Percentiles rank a stretch among this genome's conserved stretches.
phyloP scores from a whole-genome alignment of 2,329 filamentous ascomycete genomes.

The Lecanicillium sp. region DNA sequence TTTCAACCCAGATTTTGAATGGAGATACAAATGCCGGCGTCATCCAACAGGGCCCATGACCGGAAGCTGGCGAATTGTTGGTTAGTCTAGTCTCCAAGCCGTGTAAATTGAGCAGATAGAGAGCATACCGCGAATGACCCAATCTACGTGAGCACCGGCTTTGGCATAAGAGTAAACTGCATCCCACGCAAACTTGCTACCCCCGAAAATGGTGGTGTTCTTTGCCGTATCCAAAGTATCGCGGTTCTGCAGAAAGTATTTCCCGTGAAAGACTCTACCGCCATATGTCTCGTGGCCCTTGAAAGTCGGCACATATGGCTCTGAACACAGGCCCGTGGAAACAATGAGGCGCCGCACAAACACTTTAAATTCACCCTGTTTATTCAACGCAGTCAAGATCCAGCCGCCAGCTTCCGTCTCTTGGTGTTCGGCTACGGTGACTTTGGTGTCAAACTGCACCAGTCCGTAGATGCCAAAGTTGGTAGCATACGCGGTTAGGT shows the following conservation, averaged over 20 bases:
- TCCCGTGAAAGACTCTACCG: conserved; percentile 40
- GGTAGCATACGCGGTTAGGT: conserved; percentile 36
- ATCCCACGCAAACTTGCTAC: conserved; percentile 58
- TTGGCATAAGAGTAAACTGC: conserved; percentile 52
- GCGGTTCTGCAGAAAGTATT: conserved; percentile 33
- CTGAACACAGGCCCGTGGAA: conserved; percentile 47
- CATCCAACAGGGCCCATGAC: conserved; percentile 52
- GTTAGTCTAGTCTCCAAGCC: neutral
- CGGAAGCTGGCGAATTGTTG: conserved; percentile 26
- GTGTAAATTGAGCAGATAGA: too few species aligned
- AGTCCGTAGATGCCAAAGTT: conserved; percentile 31
- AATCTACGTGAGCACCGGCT: conserved; percentile 46
- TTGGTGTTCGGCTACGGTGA: conserved; percentile 34
- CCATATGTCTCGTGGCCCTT: conserved; percentile 36
- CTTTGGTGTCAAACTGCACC: conserved; percentile 30
- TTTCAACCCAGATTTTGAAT: conserved; percentile 59
- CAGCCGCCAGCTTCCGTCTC: conserved; percentile 28
- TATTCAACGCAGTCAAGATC: conserved; percentile 24
- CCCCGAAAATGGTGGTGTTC: conserved; percentile 48
- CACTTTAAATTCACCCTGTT: conserved; percentile 19
- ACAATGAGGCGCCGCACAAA: conserved; percentile 39
- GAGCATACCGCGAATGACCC: conserved; percentile 45
- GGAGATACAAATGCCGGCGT: conserved; percentile 55
- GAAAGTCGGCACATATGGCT: conserved; percentile 35
- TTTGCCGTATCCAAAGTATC: conserved; percentile 32